phyloP scores from a whole-genome alignment of 176 grass and related monocot genomes.

The Thinopyrum elongatum region DNA sequence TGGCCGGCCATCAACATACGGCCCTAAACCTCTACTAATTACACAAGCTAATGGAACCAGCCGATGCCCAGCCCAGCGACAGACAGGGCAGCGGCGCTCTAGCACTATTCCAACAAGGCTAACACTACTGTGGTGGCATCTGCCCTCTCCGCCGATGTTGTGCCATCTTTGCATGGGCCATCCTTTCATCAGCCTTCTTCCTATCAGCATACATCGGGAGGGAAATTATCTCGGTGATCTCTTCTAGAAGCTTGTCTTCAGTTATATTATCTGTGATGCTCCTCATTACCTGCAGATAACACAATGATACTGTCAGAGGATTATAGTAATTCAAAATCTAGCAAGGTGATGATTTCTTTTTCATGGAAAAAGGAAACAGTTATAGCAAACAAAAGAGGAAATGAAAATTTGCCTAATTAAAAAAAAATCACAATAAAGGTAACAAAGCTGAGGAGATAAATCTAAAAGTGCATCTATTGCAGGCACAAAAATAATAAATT shows the following conservation, averaged over 20 bases:
- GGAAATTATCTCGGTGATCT: conserved; percentile 61
- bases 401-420: background rate
- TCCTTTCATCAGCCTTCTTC: conserved; percentile 26
- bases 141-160: conserved; percentile 39
- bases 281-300: conserved; percentile 66
- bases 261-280: conserved; percentile 93
- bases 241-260: conserved; percentile 70
- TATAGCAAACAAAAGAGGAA: background rate
- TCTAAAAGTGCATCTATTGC: background rate
- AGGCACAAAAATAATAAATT: background rate
- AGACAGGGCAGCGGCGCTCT: conserved; percentile 1
- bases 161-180: conserved; percentile 54
- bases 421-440: background rate
- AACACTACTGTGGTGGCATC: conserved; percentile 18
- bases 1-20: conserved; percentile 36
- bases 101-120: conserved; percentile 28
- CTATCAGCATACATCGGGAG: conserved; percentile 88
- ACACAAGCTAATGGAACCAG: conserved; percentile 44
- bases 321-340: background rate
- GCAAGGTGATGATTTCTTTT: background rate
- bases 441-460: background rate
- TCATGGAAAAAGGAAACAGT: background rate
- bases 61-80: conserved; percentile 13
- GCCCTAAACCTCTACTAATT: conserved; percentile 58
- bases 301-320: conserved; percentile 9